Conservation (phyloP, 2,329 filamentous ascomycete genomes). For the Plectosphaerella plurivora region DNA sequence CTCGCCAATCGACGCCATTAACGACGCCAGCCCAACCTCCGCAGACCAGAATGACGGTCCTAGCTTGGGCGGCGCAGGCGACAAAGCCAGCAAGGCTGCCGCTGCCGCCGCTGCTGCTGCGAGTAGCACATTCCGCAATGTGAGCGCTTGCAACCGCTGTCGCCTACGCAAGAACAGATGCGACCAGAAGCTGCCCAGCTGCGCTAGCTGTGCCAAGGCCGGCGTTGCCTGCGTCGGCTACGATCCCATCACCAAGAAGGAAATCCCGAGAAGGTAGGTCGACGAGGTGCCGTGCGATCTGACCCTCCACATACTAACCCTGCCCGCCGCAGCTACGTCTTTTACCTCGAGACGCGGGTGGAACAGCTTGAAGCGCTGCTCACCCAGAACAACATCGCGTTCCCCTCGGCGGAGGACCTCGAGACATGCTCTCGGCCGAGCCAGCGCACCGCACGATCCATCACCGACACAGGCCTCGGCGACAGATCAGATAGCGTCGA, state of each 20-base stretch:
- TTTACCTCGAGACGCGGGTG: slow-evolving; percentile 85
- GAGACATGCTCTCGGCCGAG: slow-evolving; percentile 54
- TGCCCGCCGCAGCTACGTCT: slow-evolving; percentile 66
- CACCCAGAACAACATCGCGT: slow-evolving; percentile 62
- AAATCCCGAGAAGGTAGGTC: slow-evolving; percentile 86
- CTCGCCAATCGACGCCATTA: slow-evolving; percentile 30
- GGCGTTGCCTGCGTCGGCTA: slow-evolving; percentile 88
- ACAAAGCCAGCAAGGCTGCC: slow-evolving; percentile 37
- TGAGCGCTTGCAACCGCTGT: slow-evolving; percentile 92
- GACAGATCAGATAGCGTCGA: slow-evolving; percentile 26
- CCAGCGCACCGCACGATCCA: slow-evolving; percentile 27
- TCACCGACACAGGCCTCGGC: slow-evolving; percentile 26
- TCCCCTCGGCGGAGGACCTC: slow-evolving; percentile 67
- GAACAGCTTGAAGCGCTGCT: slow-evolving; percentile 78
- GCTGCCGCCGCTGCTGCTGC: slow-evolving; percentile 23
- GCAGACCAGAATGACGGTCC: slow-evolving; percentile 22
- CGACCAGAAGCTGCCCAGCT: slow-evolving; percentile 88
- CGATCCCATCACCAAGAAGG: slow-evolving; percentile 92
- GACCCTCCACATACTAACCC: background rate
- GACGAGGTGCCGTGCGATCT: no score
- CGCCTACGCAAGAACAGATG: slow-evolving; percentile 90
- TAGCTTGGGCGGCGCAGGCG: slow-evolving; percentile 18
- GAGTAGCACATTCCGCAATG: slow-evolving; percentile 73
- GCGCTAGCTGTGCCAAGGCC: slow-evolving; percentile 90
- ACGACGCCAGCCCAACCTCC: slow-evolving; percentile 27